Base-by-base conservation (phyloP, 495 filamentous ascomycete species). In the Penicillium maclennaniae region DNA sequence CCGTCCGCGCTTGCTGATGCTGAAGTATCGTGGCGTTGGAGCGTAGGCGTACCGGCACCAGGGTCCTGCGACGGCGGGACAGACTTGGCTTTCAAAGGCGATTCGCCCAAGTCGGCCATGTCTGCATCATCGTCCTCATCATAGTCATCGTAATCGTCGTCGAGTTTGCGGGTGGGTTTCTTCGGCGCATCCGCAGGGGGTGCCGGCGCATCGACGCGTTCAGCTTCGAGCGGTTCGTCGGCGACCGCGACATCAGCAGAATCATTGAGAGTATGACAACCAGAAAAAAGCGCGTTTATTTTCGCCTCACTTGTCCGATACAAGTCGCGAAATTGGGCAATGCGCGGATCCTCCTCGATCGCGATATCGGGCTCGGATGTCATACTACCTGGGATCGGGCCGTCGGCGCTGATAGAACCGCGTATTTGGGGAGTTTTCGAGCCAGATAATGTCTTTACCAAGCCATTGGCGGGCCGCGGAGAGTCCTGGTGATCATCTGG, bases 41-140 rank as follows among this genome's bases (percentile, higher is more conserved):
- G 57, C 5, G 68, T 62, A 41, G 64, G 69, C 41, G 62, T 59
- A n/a, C 60, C 42, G 44, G 54, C 52, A 53, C 51, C 56, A 52
- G 55, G 63, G 53, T 66, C 79, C 61, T 60, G 75, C 58, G 59
- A 71, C 55, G 53, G 70, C 59, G 59, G 65, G 54, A 62, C 58
- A 49, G 75, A 76, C 66, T 88, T 90, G 26, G 76, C 72, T 60
- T 87, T 86, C 34, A 81, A 68, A 16, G 84, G 79, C 1, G 82
- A 83, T 23, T 77, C 68, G 45, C 68, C 60, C 23, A 66, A 62
- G 43, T 78, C 72, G 14, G 79, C 76, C 26, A 85, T 83, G 28
- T 86, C 83, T 3, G 84, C 83, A 4, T 89, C 86, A 40, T 95
- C 89, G 49, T 93, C 90, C 43, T 95, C 89, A 53, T 96, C 88